Evolutionary conservation across 2,329 filamentous ascomycete genomes (phyloP), one percentile per base, ranked within the genome.

Genomic region (Harringtonia aguacate): DNA sequence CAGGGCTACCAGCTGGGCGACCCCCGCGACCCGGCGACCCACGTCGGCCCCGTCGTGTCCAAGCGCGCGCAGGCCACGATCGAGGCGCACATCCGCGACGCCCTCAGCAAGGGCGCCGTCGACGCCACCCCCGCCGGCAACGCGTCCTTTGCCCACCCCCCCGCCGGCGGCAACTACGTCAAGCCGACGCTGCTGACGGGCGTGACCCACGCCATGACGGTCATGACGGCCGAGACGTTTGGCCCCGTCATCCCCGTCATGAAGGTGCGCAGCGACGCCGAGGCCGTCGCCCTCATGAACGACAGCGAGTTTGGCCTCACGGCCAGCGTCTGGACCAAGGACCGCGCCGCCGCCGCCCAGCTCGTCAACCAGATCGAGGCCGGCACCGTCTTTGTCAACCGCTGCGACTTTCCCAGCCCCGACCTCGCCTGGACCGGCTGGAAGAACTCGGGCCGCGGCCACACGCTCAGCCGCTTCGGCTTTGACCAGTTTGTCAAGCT

Each of bases 281-380:
- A 95, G 63, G 90, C 90, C 2, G 67, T 95, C 49, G 67, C 70
- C 52, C 66, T 90, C 41, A 95, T 97, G 88, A 95, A 95, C 56
- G 88, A 95, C 60, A 92, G 86, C 65, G 81, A 94, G 52, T 94
- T 94, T 59, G 90, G 90, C 6, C 72, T 97, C 49, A 95, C 90
- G 4, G 90, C 89, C n/a, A 94, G 87, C 56, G 88, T 97, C 56
- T 97, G 90, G 90, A 95, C 88, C 46, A 94, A 92, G 62, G 87
- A 97, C 58, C 77, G 80, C 3, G 71, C 68, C 37, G 81, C 73
- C 58, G 90, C 83, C 15, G 79, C 88, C 54, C 75, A 84, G 59
- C 71, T 97, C 42, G 78, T 83, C 33, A 81, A 92, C 44, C 72
- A 81, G 41, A 79, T 97, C 39, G 89, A 95, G 60, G 89, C 90